These are phyloP conservation scores for Geotrichum bryndzae DNA, from an alignment of 1,139 yeast genomes.

Conservation along the genomic window DNA sequence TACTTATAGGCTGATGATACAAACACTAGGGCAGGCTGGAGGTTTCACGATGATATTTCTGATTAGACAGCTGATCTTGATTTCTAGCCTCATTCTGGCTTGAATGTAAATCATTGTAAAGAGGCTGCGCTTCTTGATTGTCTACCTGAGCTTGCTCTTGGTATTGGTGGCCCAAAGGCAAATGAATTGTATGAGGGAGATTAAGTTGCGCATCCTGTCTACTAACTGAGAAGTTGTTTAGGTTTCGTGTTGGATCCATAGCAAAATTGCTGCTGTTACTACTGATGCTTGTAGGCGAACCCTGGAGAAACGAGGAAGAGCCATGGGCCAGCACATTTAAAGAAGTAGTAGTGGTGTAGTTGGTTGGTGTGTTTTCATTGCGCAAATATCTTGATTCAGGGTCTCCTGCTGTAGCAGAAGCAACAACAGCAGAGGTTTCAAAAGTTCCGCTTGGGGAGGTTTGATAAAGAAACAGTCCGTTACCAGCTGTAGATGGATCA, in stretches of 20 bases:
- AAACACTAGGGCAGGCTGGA: neutral
- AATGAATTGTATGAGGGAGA: neutral
- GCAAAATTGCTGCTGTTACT: neutral
- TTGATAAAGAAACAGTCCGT: neutral
- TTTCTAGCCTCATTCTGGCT: neutral
- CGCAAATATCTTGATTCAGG: neutral
- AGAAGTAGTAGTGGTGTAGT: neutral
- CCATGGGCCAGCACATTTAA: neutral
- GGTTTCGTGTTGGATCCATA: neutral
- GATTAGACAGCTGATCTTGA: neutral
- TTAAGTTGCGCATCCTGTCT: neutral
- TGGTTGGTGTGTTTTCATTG: neutral
- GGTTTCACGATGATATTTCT: neutral
- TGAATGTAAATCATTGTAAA: neutral
- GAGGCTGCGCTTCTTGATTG: neutral
- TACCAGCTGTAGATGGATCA: neutral
- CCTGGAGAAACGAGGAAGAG: neutral
- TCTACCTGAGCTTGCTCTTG: neutral
- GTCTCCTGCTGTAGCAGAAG: neutral
- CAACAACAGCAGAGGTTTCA: neutral
- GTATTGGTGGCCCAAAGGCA: neutral
- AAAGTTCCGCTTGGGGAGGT: neutral
- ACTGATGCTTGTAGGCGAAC: neutral
- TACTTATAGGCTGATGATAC: neutral
- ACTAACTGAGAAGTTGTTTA: neutral